A percentile compares a stretch with the other conserved stretches of the same genome.
Conservation (phyloP, 805 yeast genomes). For the Ogataea trehaloabstinens region DNA sequence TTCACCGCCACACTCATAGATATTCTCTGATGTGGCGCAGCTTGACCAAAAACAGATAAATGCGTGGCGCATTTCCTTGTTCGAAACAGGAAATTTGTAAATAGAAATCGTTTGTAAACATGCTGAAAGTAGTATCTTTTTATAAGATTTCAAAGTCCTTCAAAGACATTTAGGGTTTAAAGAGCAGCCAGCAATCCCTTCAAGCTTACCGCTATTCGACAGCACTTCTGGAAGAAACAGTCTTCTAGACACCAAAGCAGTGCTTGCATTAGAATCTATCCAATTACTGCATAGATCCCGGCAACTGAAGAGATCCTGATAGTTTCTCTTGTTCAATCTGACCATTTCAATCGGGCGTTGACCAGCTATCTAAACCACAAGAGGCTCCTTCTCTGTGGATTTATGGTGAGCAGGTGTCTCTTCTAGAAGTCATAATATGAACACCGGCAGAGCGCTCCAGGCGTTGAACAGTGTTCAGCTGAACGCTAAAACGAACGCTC, state of each 20-base stretch:
- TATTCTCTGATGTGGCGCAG: background rate
- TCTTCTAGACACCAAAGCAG: no score
- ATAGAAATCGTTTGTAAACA: conserved; percentile 2
- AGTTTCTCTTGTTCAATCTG: background rate
- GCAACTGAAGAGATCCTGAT: no score
- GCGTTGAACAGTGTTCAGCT: conserved; percentile 53
- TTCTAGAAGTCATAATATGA: conserved; percentile 17
- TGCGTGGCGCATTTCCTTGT: background rate
- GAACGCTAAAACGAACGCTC: conserved; percentile 40
- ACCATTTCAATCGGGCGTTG: background rate
- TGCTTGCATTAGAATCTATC: no score
- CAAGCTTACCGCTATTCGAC: background rate
- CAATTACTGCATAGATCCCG: no score
- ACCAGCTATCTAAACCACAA: background rate
- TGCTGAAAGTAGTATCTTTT: conserved; percentile 3
- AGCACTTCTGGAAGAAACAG: no score
- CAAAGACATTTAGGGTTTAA: background rate
- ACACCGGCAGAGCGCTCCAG: conserved; percentile 45
- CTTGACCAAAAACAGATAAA: background rate
- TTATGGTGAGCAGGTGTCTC: no score
- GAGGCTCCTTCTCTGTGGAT: no score
- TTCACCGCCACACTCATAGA: background rate
- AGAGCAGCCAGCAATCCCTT: background rate
- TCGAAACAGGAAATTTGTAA: conserved; percentile 2
- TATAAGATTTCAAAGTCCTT: background rate